These are phyloP conservation scores for Nothomitra cinnamomea DNA, from an alignment of 2,329 filamentous ascomycete species.

Conservation along the genomic window DNA sequence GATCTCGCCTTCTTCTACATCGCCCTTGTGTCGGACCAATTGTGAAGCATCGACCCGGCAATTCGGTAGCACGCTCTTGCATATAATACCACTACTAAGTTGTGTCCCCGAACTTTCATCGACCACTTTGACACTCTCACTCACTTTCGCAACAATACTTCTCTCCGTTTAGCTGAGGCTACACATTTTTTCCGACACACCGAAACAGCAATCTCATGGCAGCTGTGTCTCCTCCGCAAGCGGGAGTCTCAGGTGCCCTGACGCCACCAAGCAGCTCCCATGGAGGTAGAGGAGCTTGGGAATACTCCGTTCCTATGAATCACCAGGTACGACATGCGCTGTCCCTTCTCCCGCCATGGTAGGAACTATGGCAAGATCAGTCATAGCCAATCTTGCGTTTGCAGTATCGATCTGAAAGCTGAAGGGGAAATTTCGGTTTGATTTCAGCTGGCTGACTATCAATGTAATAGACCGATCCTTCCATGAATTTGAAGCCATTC, in stretches of 20 bases:
- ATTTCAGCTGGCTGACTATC: background rate
- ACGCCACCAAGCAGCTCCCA: constrained; percentile 2
- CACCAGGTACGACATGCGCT: constrained; percentile 2
- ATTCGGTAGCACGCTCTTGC: no score
- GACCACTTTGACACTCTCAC: no score
- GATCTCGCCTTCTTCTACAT: background rate
- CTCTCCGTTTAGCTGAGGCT: no score
- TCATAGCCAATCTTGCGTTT: background rate
- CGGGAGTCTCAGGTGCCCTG: background rate
- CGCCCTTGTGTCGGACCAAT: no score
- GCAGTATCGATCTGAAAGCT: no score
- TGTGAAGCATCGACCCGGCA: no score
- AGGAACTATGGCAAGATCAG: background rate
- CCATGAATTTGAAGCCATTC: background rate
- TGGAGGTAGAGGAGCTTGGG: constrained; percentile 1
- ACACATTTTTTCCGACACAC: background rate
- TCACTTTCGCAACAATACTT: background rate
- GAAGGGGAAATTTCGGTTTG: background rate
- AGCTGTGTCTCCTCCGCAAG: constrained; percentile 3
- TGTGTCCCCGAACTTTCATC: no score
- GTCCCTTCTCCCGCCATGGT: background rate
- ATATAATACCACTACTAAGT: no score
- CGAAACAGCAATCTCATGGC: background rate
- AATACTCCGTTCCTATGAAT: constrained; percentile 3
- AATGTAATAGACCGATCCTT: background rate